phyloP scores from a whole-genome alignment of 805 yeast species.

The Ogataea degrootiae region DNA sequence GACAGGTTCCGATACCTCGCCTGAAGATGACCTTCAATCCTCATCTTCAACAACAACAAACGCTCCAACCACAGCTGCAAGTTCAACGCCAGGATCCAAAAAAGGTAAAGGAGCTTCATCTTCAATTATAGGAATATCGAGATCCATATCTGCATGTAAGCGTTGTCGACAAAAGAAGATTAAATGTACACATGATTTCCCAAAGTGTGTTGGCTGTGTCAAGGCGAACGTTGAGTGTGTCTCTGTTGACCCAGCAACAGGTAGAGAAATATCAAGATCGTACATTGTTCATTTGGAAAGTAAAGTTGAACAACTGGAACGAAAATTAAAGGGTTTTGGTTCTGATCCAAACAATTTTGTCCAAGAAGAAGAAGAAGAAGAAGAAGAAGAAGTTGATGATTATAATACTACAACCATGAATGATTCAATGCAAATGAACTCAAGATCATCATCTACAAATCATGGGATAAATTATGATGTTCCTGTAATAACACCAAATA shows the following conservation, averaged over 20 bases:
- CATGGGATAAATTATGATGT: too few relatives aligned
- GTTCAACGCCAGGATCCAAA: too few relatives aligned
- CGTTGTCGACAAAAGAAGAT: slow-evolving; percentile 69
- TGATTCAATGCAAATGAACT: not conserved
- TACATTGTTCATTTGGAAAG: slow-evolving; percentile 71
- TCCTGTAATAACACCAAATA: too few relatives aligned
- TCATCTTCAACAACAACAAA: not conserved
- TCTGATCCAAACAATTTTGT: slow-evolving; percentile 1
- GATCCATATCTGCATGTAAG: slow-evolving; percentile 80
- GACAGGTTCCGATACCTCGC: not conserved
- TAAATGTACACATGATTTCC: slow-evolving; percentile 64
- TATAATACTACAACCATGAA: not conserved
- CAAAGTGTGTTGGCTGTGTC: slow-evolving; percentile 58
- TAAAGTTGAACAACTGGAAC: slow-evolving; percentile 52
- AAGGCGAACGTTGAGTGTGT: slow-evolving; percentile 71
- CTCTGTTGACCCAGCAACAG: slow-evolving; percentile 84
- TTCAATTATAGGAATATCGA: slow-evolving; percentile 40
- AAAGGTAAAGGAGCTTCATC: slow-evolving; percentile 11
- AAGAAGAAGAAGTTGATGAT: not conserved
- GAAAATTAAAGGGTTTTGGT: slow-evolving; percentile 40
- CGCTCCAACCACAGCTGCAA: not conserved
- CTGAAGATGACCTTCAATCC: not conserved
- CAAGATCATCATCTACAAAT: not conserved
- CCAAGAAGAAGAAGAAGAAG: not conserved
- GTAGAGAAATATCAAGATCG: slow-evolving; percentile 79